Evolutionary conservation across 2,329 filamentous ascomycete genomes (phyloP).

Genomic region (Ceratocystis smalleyi): DNA sequence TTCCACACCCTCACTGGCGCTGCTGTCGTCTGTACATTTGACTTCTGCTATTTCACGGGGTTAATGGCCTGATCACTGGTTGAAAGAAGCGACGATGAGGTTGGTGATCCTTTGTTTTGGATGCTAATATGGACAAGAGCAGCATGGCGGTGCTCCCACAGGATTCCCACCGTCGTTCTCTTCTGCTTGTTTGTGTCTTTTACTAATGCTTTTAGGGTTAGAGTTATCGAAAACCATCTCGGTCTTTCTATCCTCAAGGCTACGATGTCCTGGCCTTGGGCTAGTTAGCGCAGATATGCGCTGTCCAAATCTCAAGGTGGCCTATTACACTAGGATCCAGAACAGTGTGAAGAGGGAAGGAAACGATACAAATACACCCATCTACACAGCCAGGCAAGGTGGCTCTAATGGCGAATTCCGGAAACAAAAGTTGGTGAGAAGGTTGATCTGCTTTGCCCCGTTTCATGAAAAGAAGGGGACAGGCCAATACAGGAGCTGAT

Average conservation of each 20-base stretch:
- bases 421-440: no score
- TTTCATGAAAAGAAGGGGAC: background rate
- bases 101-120: background rate
- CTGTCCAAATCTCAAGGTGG: background rate
- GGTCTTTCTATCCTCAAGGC: background rate
- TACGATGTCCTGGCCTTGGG: background rate
- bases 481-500: no score
- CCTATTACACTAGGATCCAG: background rate
- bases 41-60: background rate
- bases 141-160: background rate
- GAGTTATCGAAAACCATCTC: background rate
- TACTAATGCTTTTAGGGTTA: background rate
- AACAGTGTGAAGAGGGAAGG: background rate
- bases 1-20: slow-evolving; percentile 2
- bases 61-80: background rate
- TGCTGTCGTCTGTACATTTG: background rate
- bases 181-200: background rate
- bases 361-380: background rate
- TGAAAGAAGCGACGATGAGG: background rate
- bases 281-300: background rate
- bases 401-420: background rate
- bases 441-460: background rate
- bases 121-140: background rate
- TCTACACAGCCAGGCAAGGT: background rate
- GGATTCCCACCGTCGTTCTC: background rate